These are phyloP conservation scores for Trichoderma endophyticum DNA, from an alignment of 2,329 filamentous ascomycete species.

Conservation along the genomic window DNA sequence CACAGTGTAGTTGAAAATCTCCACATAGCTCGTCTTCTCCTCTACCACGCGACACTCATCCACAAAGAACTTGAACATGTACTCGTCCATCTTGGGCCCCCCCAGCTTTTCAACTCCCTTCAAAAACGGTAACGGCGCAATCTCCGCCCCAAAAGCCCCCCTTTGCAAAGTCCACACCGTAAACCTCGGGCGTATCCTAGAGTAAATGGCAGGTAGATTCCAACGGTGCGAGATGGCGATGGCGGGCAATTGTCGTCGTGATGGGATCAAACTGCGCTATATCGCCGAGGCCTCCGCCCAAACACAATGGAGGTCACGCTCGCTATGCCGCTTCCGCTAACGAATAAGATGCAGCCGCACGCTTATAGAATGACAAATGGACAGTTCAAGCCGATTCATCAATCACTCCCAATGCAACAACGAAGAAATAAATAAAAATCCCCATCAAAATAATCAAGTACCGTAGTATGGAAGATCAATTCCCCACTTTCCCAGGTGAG, in stretches of 20 bases:
- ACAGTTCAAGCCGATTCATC: not conserved
- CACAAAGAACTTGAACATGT: slow-evolving; percentile 52
- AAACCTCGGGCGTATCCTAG: not conserved
- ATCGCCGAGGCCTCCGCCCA: not conserved
- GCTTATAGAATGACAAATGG: not conserved
- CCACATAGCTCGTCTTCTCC: slow-evolving; percentile 54
- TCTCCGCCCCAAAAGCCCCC: not conserved
- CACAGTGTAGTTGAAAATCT: slow-evolving; percentile 60
- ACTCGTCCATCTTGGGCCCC: slow-evolving; percentile 51
- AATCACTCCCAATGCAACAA: not conserved
- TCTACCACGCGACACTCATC: slow-evolving; percentile 45
- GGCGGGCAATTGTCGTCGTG: not conserved
- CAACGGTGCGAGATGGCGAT: not conserved
- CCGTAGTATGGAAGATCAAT: not conserved
- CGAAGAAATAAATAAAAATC: not conserved
- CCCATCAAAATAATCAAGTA: not conserved
- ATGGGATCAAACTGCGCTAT: not conserved
- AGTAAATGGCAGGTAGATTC: not conserved
- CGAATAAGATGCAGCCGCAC: not conserved
- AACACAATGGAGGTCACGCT: not conserved
- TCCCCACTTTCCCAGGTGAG: not conserved
- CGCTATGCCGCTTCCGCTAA: not conserved
- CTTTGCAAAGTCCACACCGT: not conserved
- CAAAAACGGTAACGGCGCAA: not conserved
- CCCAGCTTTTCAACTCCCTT: not conserved